Evolutionary conservation across 257 asterid genomes (phyloP).

Genomic region (Schizonepeta tenuifolia): DNA sequence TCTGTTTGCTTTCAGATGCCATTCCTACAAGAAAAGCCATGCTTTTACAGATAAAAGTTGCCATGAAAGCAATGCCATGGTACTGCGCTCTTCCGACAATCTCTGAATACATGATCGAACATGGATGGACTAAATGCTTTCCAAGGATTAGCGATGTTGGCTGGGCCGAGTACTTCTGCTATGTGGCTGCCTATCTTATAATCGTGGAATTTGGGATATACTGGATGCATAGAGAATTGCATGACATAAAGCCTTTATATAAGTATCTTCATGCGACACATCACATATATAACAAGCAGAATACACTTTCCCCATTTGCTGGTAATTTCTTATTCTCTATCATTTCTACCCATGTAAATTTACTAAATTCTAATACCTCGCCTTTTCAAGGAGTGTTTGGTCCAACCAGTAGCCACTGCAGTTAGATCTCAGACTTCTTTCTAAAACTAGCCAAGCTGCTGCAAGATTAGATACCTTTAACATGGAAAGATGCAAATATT

Average conservation of each 20-base stretch:
- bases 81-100: constrained; percentile 77
- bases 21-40: constrained; percentile 83
- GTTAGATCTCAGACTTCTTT: background rate
- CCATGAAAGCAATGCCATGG: constrained; percentile 99
- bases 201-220: constrained; percentile 92
- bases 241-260: constrained; percentile 93
- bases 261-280: constrained; percentile 95
- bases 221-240: constrained; percentile 98
- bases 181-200: constrained; percentile 59
- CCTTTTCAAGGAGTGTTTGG: background rate
- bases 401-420: background rate
- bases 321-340: constrained; percentile 52
- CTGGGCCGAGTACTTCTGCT: constrained; percentile 55
- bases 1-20: constrained; percentile 60
- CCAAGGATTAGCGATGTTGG: constrained; percentile 75
- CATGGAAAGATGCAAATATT: background rate
- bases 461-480: background rate
- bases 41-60: constrained; percentile 92
- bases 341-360: constrained; percentile 4
- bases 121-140: constrained; percentile 86
- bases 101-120: constrained; percentile 90
- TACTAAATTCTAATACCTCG: background rate
- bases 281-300: constrained; percentile 98
- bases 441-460: background rate
- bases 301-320: constrained; percentile 97